Evolutionary conservation across 1,284 basidiomycete species (phyloP), one percentile per base, ranked within the genome.

Genomic region (Cutaneotrichosporon arboriforme): DNA sequence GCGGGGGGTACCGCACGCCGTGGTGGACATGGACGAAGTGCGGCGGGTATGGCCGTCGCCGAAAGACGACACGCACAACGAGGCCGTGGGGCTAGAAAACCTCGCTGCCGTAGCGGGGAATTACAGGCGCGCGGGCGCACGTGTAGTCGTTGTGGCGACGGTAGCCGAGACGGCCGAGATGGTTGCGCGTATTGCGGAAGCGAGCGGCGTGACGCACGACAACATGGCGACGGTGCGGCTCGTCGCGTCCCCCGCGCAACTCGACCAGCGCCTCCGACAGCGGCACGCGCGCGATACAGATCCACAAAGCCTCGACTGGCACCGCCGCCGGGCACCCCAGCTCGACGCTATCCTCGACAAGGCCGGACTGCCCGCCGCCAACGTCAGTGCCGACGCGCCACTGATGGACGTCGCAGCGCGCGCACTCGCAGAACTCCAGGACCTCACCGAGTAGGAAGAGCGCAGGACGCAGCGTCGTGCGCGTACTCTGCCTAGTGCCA

Each of bases 21-120:
- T 51, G 9, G 38, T 51, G 17, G 49, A 51, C 42, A 35, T 51
- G 9, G 42, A 51, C 37, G 31, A 14, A 13, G 14, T 51, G 15
- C 18, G 42, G 12, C 15, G 4, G n/a, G 21, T 34, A 21, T 51
- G 23, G 21, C 49, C 49, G 8, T 7, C 22, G 13, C 33, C 35
- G 15, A 7, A 23, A 8, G 10, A 21, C 1, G 49, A 51, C 17
- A 23, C 41, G 13, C 20, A 26, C 35, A 43, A 51, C 34, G 23
- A 38, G 17, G n/a, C 9, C 4, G 23, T 51, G n/a, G 43, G 35
- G 4, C 42, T 51, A 2, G 23, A 22, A n/a, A 51, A 45, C 31
- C 36, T 44, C 17, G 8, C 31, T 17, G 23, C 49, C 4, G 36
- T 51, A 5, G n/a, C 23, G 8, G 12, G 17, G 13, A 51, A 51